Conservation (phyloP, 2,329 filamentous ascomycete species). For the Thielaviopsis ethacetica region DNA sequence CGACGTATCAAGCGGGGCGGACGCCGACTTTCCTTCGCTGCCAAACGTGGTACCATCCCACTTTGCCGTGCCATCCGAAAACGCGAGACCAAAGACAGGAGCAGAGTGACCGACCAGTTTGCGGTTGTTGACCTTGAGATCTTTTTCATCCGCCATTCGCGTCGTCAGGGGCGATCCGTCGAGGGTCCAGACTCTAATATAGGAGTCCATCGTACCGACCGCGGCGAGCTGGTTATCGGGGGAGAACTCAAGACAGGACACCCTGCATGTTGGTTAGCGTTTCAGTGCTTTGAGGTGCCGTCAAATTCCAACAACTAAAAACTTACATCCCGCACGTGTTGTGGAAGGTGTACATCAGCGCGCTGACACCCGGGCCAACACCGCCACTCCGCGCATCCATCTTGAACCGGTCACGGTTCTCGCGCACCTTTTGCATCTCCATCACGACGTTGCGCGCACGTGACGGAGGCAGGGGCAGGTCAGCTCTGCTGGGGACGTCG, state of each 20-base stretch:
- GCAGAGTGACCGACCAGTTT: conserved; percentile 79
- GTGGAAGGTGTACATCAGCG: conserved; percentile 97
- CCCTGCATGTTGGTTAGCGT: conserved; percentile 29
- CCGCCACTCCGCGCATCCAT: conserved; percentile 75
- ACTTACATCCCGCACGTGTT: conserved; percentile 79
- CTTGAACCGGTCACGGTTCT: conserved; percentile 80
- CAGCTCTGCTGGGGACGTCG: conserved; percentile 61
- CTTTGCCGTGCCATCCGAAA: conserved; percentile 54
- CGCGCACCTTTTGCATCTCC: conserved; percentile 85
- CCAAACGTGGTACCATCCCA: conserved; percentile 33
- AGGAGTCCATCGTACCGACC: conserved; percentile 81
- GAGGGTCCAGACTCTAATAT: conserved; percentile 86
- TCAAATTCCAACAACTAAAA: neutral
- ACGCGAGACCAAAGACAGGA: conserved; percentile 76
- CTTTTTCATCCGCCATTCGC: conserved; percentile 40
- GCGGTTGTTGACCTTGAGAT: conserved; percentile 44
- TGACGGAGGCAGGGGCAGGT: conserved; percentile 76
- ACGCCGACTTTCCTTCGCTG: conserved; percentile 26
- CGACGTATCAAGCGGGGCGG: conserved; percentile 30
- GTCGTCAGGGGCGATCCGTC: conserved; percentile 69
- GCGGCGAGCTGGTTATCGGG: conserved; percentile 78
- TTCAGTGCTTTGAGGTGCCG: neutral
- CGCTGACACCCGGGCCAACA: conserved; percentile 65
- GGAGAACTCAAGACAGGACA: conserved; percentile 92
- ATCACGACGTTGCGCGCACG: conserved; percentile 80